These are phyloP conservation scores for Moesziomyces aphidis DNA, from an alignment of 1,284 basidiomycete genomes.

Conservation along the genomic window DNA sequence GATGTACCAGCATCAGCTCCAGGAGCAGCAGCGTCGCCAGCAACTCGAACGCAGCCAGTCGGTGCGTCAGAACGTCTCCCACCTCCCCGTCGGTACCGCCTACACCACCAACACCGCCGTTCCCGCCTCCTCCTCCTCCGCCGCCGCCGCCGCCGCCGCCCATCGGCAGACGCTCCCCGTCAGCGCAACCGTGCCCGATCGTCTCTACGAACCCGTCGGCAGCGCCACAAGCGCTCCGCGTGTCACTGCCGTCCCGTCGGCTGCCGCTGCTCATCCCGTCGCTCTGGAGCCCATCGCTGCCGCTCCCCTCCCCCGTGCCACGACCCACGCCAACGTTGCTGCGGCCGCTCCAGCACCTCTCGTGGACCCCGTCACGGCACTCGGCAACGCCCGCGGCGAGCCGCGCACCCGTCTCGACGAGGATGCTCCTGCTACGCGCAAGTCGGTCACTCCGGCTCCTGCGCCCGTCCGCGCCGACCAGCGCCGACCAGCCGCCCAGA, in stretches of 20 bases:
- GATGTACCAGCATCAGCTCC: slow-evolving; percentile 63
- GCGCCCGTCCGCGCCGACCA: slow-evolving; percentile 9
- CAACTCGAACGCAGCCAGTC: slow-evolving; percentile 53
- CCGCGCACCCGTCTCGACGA: slow-evolving; percentile 50
- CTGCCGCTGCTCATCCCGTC: slow-evolving; percentile 3
- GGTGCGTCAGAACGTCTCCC: slow-evolving; percentile 31
- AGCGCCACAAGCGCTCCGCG: slow-evolving; percentile 17
- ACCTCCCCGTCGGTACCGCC: slow-evolving; percentile 44
- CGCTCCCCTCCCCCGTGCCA: slow-evolving; percentile 15
- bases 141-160: slow-evolving; percentile 7
- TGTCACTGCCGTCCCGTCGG: slow-evolving; percentile 8
- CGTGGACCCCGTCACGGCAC: slow-evolving; percentile 40
- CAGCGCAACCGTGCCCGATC: slow-evolving; percentile 46
- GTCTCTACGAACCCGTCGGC: slow-evolving; percentile 41
- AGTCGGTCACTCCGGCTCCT: neutral
- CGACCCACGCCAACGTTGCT: slow-evolving; percentile 19
- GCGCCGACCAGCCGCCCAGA: slow-evolving; percentile 45
- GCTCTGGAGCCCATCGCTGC: slow-evolving; percentile 1
- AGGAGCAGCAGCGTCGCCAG: slow-evolving; percentile 59
- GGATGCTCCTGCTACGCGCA: slow-evolving; percentile 3
- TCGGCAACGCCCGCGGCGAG: slow-evolving; percentile 51
- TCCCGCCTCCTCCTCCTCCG: slow-evolving; percentile 1
- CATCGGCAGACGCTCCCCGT: slow-evolving; percentile 45
- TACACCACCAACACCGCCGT: slow-evolving; percentile 46
- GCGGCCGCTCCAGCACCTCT: slow-evolving; percentile 6